These are phyloP conservation scores for Haplographium delicatum DNA, from an alignment of 495 filamentous ascomycete species.

Conservation along the genomic window DNA sequence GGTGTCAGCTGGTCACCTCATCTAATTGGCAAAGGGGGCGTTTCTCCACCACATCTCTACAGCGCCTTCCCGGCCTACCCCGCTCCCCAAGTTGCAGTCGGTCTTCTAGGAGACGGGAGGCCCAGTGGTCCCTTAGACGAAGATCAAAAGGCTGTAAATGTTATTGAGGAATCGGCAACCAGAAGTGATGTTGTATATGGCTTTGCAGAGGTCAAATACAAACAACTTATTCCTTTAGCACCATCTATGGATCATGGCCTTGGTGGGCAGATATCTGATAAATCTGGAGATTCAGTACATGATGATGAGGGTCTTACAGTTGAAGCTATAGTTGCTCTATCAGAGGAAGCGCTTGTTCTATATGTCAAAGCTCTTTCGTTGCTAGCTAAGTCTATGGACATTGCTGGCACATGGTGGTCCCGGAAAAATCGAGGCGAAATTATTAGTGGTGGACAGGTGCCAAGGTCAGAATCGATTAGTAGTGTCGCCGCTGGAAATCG, in stretches of 20 bases:
- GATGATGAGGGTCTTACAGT: constrained; percentile 71
- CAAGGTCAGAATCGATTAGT: constrained; percentile 39
- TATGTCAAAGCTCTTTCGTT: constrained; percentile 91
- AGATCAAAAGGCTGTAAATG: constrained; percentile 69
- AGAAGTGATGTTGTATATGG: constrained; percentile 93
- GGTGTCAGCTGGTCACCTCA: constrained; percentile 66
- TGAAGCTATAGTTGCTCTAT: constrained; percentile 79
- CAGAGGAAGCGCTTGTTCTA: constrained; percentile 91
- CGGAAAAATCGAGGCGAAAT: constrained; percentile 66
- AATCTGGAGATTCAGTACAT: constrained; percentile 33
- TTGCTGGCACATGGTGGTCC: constrained; percentile 89
- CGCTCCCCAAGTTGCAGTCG: constrained; percentile 41
- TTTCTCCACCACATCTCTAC: constrained; percentile 73
- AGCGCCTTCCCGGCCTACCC: constrained; percentile 82
- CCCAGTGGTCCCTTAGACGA: constrained; percentile 62
- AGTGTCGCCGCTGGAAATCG: constrained; percentile 57
- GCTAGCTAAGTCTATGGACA: constrained; percentile 92
- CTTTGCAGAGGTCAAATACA: constrained; percentile 97
- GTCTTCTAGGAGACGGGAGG: constrained; percentile 63
- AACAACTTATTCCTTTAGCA: constrained; percentile 82
- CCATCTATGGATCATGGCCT: constrained; percentile 70
- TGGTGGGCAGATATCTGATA: constrained; percentile 52
- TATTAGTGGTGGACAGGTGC: constrained; percentile 40
- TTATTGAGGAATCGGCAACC: constrained; percentile 85
- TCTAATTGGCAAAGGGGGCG: constrained; percentile 60